Evolutionary conservation across 768 basidiomycete species (phyloP).

Genomic region (Megacollybia marginata): DNA sequence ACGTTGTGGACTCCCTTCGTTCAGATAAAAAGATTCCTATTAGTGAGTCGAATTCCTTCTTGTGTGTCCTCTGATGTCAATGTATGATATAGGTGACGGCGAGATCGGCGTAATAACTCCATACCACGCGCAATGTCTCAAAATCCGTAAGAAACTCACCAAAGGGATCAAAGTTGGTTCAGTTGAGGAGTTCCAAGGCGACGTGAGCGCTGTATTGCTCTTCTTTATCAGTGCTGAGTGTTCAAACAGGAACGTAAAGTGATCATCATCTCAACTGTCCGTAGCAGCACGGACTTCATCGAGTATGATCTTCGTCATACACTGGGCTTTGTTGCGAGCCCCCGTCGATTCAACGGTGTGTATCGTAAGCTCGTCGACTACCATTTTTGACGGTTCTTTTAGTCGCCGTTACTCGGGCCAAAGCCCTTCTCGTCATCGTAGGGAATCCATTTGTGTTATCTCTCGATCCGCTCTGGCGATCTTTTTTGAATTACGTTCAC

Average conservation of each 20-base stretch:
- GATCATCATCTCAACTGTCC: slow-evolving; percentile 53
- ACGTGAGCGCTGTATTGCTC: slow-evolving; percentile 12
- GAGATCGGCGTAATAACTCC: slow-evolving; percentile 66
- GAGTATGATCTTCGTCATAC: slow-evolving; percentile 44
- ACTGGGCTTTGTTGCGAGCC: slow-evolving; percentile 51
- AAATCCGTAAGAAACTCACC: slow-evolving; percentile 27
- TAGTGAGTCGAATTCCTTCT: slow-evolving; percentile 10
- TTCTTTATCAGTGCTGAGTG: not conserved
- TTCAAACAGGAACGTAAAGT: slow-evolving; percentile 41
- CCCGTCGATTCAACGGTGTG: slow-evolving; percentile 35
- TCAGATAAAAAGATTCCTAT: slow-evolving; percentile 14
- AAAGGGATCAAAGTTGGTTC: slow-evolving; percentile 30
- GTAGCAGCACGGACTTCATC: slow-evolving; percentile 44
- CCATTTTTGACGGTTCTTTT: not conserved
- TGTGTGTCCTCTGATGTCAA: not conserved
- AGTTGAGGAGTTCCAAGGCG: slow-evolving; percentile 36
- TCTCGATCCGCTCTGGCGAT: slow-evolving; percentile 57
- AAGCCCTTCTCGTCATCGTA: slow-evolving; percentile 51
- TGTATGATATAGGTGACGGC: slow-evolving; percentile 21
- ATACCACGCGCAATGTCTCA: slow-evolving; percentile 54
- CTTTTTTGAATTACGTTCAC: slow-evolving; percentile 51
- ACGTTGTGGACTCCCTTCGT: slow-evolving; percentile 23
- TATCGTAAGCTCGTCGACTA: not conserved
- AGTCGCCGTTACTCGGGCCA: slow-evolving; percentile 55
- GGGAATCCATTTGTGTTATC: slow-evolving; percentile 53